phyloP scores from a whole-genome alignment of 768 basidiomycete genomes.

The Collybia sordida region DNA sequence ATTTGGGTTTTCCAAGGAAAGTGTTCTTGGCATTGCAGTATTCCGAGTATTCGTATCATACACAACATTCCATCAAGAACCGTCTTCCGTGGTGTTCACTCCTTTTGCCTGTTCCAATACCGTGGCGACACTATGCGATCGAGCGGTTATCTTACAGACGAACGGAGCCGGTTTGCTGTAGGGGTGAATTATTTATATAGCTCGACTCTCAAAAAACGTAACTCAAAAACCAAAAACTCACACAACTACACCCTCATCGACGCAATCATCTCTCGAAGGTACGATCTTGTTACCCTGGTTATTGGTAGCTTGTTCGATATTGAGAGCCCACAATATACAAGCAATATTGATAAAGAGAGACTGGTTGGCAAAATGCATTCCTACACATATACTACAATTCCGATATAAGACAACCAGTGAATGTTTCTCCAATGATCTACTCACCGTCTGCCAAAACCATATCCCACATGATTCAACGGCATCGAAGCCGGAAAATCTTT shows the following conservation, averaged over 20 bases:
- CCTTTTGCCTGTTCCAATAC: not conserved
- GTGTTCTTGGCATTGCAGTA: too few relatives aligned
- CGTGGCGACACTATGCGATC: not conserved
- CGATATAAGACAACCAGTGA: not conserved
- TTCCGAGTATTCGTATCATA: too few relatives aligned
- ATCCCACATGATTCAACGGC: constrained; percentile 7
- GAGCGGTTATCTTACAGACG: constrained; percentile 1
- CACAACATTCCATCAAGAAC: too few relatives aligned
- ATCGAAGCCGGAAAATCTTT: constrained; percentile 4
- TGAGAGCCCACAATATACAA: constrained; percentile 27
- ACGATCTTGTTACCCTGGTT: constrained; percentile 19
- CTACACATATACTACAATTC: constrained; percentile 27
- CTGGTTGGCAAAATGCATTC: constrained; percentile 23
- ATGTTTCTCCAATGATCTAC: not conserved
- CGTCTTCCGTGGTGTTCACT: not conserved
- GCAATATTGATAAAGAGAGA: constrained; percentile 27
- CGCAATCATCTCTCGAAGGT: constrained; percentile 16
- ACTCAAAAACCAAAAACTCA: not conserved
- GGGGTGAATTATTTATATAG: not conserved
- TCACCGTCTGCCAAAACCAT: constrained; percentile 27
- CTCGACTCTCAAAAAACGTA: too few relatives aligned
- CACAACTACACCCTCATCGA: constrained; percentile 3
- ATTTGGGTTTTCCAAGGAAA: too few relatives aligned
- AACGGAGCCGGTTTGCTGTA: constrained; percentile 1
- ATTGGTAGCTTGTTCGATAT: constrained; percentile 23